Conservation (phyloP, 192 early-diverging fungal genomes). For the Linnemannia hyalina region DNA sequence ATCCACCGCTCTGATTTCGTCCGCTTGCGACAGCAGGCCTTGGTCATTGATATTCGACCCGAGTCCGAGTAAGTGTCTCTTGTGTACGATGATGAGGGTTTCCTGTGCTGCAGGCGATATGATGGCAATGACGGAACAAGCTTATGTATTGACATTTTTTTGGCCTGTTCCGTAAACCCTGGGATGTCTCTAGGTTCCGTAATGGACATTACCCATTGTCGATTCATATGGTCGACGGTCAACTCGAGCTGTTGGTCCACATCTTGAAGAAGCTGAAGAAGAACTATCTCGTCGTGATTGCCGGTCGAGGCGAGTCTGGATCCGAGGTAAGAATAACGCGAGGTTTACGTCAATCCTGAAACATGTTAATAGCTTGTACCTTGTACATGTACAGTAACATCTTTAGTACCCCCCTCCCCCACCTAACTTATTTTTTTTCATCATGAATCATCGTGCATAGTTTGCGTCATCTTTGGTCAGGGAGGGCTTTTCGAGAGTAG, state of each 20-base stretch:
- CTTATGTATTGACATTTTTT: background rate
- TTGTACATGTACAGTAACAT: background rate
- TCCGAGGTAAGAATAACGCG: constrained; percentile 58
- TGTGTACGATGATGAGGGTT: background rate
- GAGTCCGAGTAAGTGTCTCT: constrained; percentile 62
- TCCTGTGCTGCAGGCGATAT: background rate
- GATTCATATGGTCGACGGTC: constrained; percentile 61
- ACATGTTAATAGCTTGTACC: background rate
- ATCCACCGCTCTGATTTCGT: constrained; percentile 66
- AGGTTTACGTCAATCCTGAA: too few species aligned
- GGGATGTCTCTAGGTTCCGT: constrained; percentile 52
- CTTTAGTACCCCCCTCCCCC: background rate
- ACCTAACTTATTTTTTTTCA: too few species aligned
- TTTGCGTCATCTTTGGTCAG: constrained; percentile 63
- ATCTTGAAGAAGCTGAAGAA: constrained; percentile 64
- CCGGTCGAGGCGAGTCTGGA: constrained; percentile 58
- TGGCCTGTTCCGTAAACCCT: background rate
- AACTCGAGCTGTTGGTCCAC: constrained; percentile 56
- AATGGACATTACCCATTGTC: constrained; percentile 69
- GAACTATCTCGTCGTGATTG: constrained; percentile 68
- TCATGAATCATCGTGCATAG: constrained; percentile 37
- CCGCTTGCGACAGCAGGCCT: constrained; percentile 56
- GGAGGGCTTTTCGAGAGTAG: constrained; percentile 58
- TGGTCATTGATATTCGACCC: constrained; percentile 70
- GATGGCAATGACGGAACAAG: background rate